These are phyloP conservation scores for Kitagawia praeruptora DNA, from an alignment of 129 eudicot species.

Conservation along the genomic window DNA sequence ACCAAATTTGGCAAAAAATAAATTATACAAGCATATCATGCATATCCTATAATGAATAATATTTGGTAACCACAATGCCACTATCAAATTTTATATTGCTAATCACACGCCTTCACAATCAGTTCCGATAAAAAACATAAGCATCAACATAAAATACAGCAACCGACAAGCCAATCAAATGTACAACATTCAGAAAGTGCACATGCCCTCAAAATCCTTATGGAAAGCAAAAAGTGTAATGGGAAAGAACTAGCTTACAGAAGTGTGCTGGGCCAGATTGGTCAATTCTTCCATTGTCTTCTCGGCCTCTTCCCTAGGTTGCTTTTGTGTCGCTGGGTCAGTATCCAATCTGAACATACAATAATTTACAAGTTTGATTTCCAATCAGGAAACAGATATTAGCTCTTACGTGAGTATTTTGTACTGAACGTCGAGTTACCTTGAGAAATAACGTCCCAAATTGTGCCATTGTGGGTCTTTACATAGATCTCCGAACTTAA, in stretches of 20 bases:
- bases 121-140: neutral
- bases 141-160: neutral
- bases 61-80: neutral
- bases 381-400: neutral
- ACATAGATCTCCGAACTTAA: slow-evolving; percentile 85
- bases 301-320: slow-evolving; percentile 62
- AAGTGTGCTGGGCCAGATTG: slow-evolving; percentile 73
- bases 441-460: slow-evolving; percentile 60
- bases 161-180: neutral
- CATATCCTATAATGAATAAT: neutral
- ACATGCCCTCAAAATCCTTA: neutral
- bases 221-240: neutral
- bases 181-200: neutral
- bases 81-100: neutral
- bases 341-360: slow-evolving; percentile 54
- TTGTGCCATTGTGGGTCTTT: slow-evolving; percentile 97
- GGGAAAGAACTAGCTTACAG: slow-evolving; percentile 39
- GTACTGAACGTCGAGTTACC: slow-evolving; percentile 32
- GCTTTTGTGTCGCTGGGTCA: slow-evolving; percentile 43
- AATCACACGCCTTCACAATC: neutral
- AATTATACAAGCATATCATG: too few species aligned
- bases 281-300: slow-evolving; percentile 68
- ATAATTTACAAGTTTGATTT: slow-evolving; percentile 8
- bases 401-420: neutral
- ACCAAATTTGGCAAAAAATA: too few species aligned